Evolutionary conservation across 2,329 filamentous ascomycete species (phyloP).

Genomic region (Chrysosporium queenslandicum): DNA sequence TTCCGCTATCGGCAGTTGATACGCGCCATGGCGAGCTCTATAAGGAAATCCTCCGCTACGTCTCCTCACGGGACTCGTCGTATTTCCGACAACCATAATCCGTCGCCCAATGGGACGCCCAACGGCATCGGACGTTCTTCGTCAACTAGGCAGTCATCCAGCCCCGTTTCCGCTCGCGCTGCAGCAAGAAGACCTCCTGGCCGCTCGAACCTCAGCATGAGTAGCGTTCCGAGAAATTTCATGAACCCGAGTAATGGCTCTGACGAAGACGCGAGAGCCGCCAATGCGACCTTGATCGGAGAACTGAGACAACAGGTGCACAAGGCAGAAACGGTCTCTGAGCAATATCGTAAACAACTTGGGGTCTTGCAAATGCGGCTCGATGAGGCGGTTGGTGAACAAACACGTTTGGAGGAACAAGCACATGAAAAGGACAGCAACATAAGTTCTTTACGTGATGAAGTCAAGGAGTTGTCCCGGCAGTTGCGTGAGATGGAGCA

Average conservation of each 20-base stretch:
- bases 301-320: slow-evolving; percentile 75
- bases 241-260: slow-evolving; percentile 36
- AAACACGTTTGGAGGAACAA: slow-evolving; percentile 76
- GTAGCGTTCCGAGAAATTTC: slow-evolving; percentile 35
- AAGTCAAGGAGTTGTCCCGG: slow-evolving; percentile 71
- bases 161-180: slow-evolving; percentile 61
- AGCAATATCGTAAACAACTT: slow-evolving; percentile 72
- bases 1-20: background rate
- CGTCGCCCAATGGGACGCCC: slow-evolving; percentile 41
- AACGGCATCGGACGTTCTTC: slow-evolving; percentile 50
- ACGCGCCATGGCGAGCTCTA: slow-evolving; percentile 13
- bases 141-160: slow-evolving; percentile 48
- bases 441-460: slow-evolving; percentile 68
- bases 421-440: slow-evolving; percentile 78
- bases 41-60: slow-evolving; percentile 8
- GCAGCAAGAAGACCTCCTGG: slow-evolving; percentile 50
- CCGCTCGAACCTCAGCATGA: slow-evolving; percentile 36
- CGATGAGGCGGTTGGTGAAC: slow-evolving; percentile 74
- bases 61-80: slow-evolving; percentile 10
- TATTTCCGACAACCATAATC: slow-evolving; percentile 15
- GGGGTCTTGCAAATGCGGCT: slow-evolving; percentile 76
- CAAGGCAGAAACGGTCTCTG: slow-evolving; percentile 66
- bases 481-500: slow-evolving; percentile 85
- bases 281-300: slow-evolving; percentile 67
- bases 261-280: slow-evolving; percentile 66